Conservation (phyloP, 169 alveolate genomes). For the Cryptosporidium baileyi region DNA sequence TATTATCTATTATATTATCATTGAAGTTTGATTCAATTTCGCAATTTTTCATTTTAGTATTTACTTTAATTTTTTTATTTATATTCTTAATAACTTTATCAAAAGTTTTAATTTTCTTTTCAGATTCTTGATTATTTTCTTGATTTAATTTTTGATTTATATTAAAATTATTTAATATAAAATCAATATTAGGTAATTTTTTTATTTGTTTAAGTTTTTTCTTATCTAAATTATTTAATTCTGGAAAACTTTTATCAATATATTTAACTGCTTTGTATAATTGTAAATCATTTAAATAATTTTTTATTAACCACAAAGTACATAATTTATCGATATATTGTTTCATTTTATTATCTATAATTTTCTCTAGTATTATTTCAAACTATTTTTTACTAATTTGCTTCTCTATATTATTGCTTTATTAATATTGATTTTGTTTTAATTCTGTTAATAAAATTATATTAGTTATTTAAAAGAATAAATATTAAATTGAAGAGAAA, state of each 20-base stretch:
- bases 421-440: too few relatives aligned
- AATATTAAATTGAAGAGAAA: too few relatives aligned
- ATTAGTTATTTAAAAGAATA: too few relatives aligned
- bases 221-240: background rate
- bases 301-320: background rate
- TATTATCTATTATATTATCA: background rate
- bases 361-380: too few relatives aligned
- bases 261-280: slow-evolving; percentile 40
- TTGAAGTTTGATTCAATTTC: too few relatives aligned
- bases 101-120: background rate
- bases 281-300: background rate
- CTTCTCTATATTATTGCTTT: too few relatives aligned
- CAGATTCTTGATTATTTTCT: too few relatives aligned
- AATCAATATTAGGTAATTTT: slow-evolving; percentile 8
- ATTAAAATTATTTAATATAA: background rate
- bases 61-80: background rate
- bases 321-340: too few relatives aligned
- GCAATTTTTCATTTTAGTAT: background rate
- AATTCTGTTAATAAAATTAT: too few relatives aligned
- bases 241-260: slow-evolving; percentile 31
- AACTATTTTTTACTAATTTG: too few relatives aligned
- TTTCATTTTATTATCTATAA: too few relatives aligned
- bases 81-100: background rate
- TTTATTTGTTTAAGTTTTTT: background rate
- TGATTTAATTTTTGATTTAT: background rate